Conservation (phyloP, 2,329 filamentous ascomycete genomes). For the Paracoccidioides lutzii region DNA sequence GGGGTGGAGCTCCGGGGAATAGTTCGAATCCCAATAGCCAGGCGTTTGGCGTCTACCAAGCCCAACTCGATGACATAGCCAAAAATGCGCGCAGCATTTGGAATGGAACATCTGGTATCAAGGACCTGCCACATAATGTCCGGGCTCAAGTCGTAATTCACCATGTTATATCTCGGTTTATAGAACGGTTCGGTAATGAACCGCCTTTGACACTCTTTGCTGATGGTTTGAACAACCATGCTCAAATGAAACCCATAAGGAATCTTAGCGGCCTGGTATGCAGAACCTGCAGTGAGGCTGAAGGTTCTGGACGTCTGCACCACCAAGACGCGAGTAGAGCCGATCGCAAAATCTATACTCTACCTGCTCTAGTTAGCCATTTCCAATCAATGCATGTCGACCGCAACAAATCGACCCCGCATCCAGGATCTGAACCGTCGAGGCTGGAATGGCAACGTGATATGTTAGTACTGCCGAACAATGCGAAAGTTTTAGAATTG, state of each 20-base stretch:
- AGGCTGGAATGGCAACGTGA: conserved; percentile 44
- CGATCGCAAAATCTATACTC: conserved; percentile 17
- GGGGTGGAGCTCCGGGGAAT: conserved; percentile 4
- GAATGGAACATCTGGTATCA: conserved; percentile 46
- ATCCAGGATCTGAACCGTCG: conserved; percentile 15
- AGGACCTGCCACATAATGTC: conserved; percentile 48
- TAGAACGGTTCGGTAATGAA: conserved; percentile 43
- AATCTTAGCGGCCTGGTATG: conserved; percentile 44
- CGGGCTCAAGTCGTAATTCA: conserved; percentile 52
- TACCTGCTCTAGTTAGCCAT: conserved; percentile 24
- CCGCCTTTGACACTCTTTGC: conserved; percentile 47
- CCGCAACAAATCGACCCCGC: conserved; percentile 11
- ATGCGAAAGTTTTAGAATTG: conserved; percentile 21
- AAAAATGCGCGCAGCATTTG: conserved; percentile 49
- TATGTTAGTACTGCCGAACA: conserved; percentile 49
- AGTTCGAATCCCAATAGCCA: conserved; percentile 15
- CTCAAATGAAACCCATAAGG: conserved; percentile 44
- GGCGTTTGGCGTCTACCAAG: conserved; percentile 33
- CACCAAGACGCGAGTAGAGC: conserved; percentile 7
- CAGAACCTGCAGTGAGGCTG: conserved; percentile 35
- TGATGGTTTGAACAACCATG: conserved; percentile 44
- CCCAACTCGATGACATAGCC: conserved; percentile 42
- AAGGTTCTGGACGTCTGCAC: conserved; percentile 8
- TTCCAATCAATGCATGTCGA: conserved; percentile 28
- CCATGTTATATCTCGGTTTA: conserved; percentile 47